phyloP scores from a whole-genome alignment of 345 rosid species.

The Gossypium raimondii region DNA sequence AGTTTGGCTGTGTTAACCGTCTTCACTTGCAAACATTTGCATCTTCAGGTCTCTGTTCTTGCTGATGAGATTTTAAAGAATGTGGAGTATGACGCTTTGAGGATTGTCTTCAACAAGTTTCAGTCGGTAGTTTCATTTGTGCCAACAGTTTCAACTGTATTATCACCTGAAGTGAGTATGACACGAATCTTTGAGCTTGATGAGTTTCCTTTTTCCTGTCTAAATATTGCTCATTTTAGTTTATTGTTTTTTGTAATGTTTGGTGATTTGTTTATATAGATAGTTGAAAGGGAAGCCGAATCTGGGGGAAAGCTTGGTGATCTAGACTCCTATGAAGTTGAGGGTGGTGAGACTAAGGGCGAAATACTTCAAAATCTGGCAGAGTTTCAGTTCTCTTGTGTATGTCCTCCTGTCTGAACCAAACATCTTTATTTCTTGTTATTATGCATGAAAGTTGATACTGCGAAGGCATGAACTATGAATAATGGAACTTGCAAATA shows the following conservation, averaged over 20 bases:
- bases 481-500: background rate
- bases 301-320: slow-evolving; percentile 84
- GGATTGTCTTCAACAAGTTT: slow-evolving; percentile 90
- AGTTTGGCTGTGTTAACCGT: slow-evolving; percentile 11
- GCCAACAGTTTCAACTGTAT: slow-evolving; percentile 75
- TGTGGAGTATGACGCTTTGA: slow-evolving; percentile 85
- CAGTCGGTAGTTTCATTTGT: slow-evolving; percentile 67
- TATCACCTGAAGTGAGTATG: slow-evolving; percentile 87
- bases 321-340: slow-evolving; percentile 88
- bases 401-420: slow-evolving; percentile 34
- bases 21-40: slow-evolving; percentile 11
- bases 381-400: slow-evolving; percentile 97
- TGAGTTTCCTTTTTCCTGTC: background rate
- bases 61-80: slow-evolving; percentile 96
- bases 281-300: slow-evolving; percentile 83
- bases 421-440: background rate
- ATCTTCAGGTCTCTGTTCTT: slow-evolving; percentile 74
- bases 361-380: slow-evolving; percentile 88
- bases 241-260: background rate
- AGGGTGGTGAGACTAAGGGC: slow-evolving; percentile 93
- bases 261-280: slow-evolving; percentile 32
- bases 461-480: background rate
- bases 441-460: background rate
- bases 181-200: slow-evolving; percentile 15
- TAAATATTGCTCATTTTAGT: slow-evolving; percentile 4